A percentile compares a stretch with the other conserved stretches of the same genome.
Evolutionary conservation across 768 basidiomycete genomes (phyloP).

Genomic region (Chalciporus pseudorubinellus): DNA sequence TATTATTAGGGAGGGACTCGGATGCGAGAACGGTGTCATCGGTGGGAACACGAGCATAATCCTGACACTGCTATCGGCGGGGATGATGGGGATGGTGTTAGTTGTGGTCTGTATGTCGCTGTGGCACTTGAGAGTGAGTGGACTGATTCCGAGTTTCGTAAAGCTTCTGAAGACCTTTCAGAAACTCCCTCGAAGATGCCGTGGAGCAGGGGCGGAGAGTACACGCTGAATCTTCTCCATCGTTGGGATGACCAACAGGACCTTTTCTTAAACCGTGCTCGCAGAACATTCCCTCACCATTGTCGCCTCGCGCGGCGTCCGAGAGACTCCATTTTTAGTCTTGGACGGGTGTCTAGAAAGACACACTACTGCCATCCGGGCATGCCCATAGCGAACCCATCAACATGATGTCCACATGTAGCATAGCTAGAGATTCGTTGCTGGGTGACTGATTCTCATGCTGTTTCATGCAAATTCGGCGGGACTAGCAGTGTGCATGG

Average conservation of each 20-base stretch:
- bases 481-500: background rate
- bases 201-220: background rate
- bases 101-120: slow-evolving; percentile 66
- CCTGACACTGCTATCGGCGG: slow-evolving; percentile 54
- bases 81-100: slow-evolving; percentile 69
- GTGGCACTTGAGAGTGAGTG: slow-evolving; percentile 67
- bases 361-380: background rate
- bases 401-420: slow-evolving; percentile 14
- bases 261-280: background rate
- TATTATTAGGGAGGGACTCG: slow-evolving; percentile 2
- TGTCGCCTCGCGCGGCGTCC: slow-evolving; percentile 5
- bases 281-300: slow-evolving; percentile 1
- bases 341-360: background rate
- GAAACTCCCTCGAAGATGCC: slow-evolving; percentile 1
- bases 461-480: background rate
- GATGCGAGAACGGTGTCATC: slow-evolving; percentile 6
- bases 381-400: background rate
- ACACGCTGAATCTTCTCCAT: background rate
- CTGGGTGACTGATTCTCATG: background rate
- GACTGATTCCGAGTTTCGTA: background rate
- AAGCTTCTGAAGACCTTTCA: slow-evolving; percentile 6
- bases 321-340: slow-evolving; percentile 6
- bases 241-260: background rate
- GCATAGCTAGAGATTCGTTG: background rate
- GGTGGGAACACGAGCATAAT: slow-evolving; percentile 67